Percentiles rank a stretch among this genome's conserved stretches.
These are phyloP conservation scores for Blepharisma stoltei DNA, from an alignment of 73 alveolate genomes.

Conservation along the genomic window DNA sequence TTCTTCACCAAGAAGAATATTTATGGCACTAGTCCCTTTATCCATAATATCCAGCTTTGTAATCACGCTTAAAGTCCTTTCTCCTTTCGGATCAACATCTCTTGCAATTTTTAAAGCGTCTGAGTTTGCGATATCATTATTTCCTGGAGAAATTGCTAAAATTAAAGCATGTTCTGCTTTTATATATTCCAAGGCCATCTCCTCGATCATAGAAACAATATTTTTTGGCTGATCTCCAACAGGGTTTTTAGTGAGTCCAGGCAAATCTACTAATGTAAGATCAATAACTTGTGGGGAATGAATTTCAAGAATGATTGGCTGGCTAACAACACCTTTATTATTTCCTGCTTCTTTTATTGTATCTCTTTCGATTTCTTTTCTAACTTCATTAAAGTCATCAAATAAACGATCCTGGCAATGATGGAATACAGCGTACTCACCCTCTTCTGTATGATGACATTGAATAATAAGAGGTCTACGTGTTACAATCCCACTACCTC, in stretches of 20 bases:
- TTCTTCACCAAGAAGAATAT: conserved; percentile 79
- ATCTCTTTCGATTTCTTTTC: conserved; percentile 73
- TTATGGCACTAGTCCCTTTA: conserved; percentile 84
- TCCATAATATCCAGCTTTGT: conserved; percentile 93
- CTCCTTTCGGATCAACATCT: conserved; percentile 88
- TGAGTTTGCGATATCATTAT: conserved; percentile 90
- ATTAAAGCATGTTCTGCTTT: conserved; percentile 73
- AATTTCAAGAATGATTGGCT: conserved; percentile 76
- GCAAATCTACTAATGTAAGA: conserved; percentile 94
- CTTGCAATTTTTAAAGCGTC: conserved; percentile 91
- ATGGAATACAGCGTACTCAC: conserved; percentile 61
- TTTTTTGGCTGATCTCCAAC: conserved; percentile 90
- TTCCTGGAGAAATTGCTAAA: conserved; percentile 92
- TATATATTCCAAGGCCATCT: conserved; percentile 73
- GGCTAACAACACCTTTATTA: conserved; percentile 64
- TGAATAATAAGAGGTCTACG: conserved; percentile 91
- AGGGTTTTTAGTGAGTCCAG: conserved; percentile 93
- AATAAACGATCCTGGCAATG: conserved; percentile 68
- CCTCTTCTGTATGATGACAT: conserved; percentile 35
- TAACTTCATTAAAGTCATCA: conserved; percentile 63
- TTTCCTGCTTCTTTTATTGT: conserved; percentile 73
- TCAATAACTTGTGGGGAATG: conserved; percentile 85
- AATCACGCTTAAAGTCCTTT: conserved; percentile 86
- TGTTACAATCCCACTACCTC: conserved; percentile 97
- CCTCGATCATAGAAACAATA: conserved; percentile 75